phyloP scores from a whole-genome alignment of 2,329 filamentous ascomycete genomes.

The Talaromyces sp. region DNA sequence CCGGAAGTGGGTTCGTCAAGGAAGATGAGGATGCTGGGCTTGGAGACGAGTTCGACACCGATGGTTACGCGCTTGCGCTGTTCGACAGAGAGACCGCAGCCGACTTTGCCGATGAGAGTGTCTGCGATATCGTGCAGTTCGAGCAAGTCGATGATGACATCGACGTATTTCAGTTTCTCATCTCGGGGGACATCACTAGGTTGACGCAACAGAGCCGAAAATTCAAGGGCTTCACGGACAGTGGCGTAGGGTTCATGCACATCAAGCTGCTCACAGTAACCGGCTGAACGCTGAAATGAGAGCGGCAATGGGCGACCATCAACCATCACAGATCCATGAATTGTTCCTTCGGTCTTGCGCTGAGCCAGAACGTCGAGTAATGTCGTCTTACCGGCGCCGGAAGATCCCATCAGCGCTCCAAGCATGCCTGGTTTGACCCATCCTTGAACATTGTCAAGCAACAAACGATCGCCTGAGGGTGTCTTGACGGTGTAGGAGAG shows the following conservation, averaged over 20 bases:
- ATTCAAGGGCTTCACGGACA: constrained; percentile 63
- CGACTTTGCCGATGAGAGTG: constrained; percentile 53
- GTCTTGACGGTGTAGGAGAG: constrained; percentile 67
- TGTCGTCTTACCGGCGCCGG: constrained; percentile 72
- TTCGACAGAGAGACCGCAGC: constrained; percentile 56
- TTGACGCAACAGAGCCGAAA: constrained; percentile 63
- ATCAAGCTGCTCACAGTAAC: constrained; percentile 68
- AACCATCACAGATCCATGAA: constrained; percentile 63
- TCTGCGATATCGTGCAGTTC: constrained; percentile 63
- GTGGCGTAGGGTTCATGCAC: constrained; percentile 65
- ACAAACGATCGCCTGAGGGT: constrained; percentile 50
- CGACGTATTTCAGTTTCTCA: constrained; percentile 64
- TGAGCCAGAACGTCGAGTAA: constrained; percentile 72
- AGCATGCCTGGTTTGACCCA: constrained; percentile 76
- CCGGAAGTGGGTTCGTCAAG: constrained; percentile 69
- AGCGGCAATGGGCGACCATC: constrained; percentile 59
- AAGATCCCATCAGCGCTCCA: constrained; percentile 74
- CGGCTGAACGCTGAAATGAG: constrained; percentile 64
- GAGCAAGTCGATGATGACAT: constrained; percentile 61
- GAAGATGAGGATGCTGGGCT: constrained; percentile 65
- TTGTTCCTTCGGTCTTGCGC: constrained; percentile 62
- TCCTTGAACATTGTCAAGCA: constrained; percentile 67
- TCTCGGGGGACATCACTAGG: constrained; percentile 48
- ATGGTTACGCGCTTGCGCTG: constrained; percentile 69
- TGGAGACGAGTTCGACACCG: constrained; percentile 67